Evolutionary conservation across 441 rosid species (phyloP), one percentile per base, ranked within the genome.

Genomic region (Corymbia calophylla): DNA sequence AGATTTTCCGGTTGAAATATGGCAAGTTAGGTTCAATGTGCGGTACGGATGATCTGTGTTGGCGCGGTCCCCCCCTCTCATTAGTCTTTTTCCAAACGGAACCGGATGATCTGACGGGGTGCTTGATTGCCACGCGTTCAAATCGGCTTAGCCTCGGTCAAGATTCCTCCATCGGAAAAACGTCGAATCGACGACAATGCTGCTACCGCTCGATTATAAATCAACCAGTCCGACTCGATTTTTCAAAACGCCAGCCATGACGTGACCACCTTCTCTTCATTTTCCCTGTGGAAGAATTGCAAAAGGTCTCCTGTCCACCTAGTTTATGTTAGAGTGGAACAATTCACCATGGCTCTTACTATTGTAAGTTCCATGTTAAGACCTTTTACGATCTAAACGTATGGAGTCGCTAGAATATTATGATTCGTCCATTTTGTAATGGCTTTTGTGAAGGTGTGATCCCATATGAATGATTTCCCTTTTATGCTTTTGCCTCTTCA

Each of bases 151-250:
- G 1, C 81, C 0, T 35, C 12, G 7, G 3, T 35, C 25, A 6
- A 1, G 8, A 18, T 23, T 32, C 4, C 7, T 70, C 12, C 0
- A 68, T 5, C 0, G 3, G 39, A 68, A 35, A 32, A 9, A 9
- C 7, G 25, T 9, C 5, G 39, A 32, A 18, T 70, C 4, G 14
- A 68, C 4, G 7, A 32, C 2, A 0, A 32, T 4, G 4, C 11
- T 32, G 12, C 4, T 2, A 0, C 0, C 3, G 25, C 47, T 18
- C 12, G 8, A 18, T 32, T 32, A 39, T 39, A 32, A 32, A 68
- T 9, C 39, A 32, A 3, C 12, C 2, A 32, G 3, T 32, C 19
- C 2, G 39, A 13, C 12, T 2, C 4, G 0, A 2, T 68, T 68
- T 68, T 17, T 32, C 80, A 32, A 32, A 68, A 68, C 10, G 25